Conservation (phyloP, 1,284 basidiomycete genomes). For the Rhodotorula sp. region DNA sequence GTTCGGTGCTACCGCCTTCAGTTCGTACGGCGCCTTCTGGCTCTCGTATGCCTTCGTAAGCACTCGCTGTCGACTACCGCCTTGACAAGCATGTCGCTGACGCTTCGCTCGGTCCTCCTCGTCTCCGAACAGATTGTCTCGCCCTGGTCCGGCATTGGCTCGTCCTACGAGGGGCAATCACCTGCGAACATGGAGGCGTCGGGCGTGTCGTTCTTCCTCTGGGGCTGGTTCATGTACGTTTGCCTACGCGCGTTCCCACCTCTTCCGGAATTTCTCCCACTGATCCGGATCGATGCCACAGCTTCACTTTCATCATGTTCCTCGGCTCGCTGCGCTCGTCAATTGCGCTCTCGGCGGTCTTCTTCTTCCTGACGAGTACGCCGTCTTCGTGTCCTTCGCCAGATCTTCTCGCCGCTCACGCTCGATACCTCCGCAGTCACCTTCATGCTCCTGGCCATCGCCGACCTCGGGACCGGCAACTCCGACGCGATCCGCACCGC, state of each 20-base stretch:
- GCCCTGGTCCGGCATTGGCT: conserved; percentile 56
- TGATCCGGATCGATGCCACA: conserved; percentile 58
- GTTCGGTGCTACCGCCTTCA: conserved; percentile 61
- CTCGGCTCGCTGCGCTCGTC: conserved; percentile 67
- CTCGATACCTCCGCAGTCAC: conserved; percentile 2
- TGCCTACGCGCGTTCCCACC: neutral
- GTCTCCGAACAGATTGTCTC: conserved; percentile 39
- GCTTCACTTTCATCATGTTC: conserved; percentile 61
- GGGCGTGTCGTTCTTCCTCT: conserved; percentile 54
- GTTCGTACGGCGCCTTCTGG: conserved; percentile 38
- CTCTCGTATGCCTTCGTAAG: conserved; percentile 19
- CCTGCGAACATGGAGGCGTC: conserved; percentile 36
- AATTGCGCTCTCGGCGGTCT: conserved; percentile 62
- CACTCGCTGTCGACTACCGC: neutral
- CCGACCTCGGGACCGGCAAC: conserved; percentile 42
- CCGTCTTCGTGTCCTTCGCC: conserved; percentile 26
- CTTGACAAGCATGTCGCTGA: neutral
- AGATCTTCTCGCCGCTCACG: neutral
- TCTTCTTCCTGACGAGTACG: conserved; percentile 65
- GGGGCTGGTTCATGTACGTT: conserved; percentile 20
- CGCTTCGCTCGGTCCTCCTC: neutral
- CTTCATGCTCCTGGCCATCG: conserved; percentile 36
- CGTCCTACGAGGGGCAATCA: conserved; percentile 56
- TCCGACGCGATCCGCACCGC: conserved; percentile 56
- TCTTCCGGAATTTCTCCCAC: neutral